Evolutionary conservation across 2,329 filamentous ascomycete species (phyloP).

Genomic region (Ceratocystis smalleyi): DNA sequence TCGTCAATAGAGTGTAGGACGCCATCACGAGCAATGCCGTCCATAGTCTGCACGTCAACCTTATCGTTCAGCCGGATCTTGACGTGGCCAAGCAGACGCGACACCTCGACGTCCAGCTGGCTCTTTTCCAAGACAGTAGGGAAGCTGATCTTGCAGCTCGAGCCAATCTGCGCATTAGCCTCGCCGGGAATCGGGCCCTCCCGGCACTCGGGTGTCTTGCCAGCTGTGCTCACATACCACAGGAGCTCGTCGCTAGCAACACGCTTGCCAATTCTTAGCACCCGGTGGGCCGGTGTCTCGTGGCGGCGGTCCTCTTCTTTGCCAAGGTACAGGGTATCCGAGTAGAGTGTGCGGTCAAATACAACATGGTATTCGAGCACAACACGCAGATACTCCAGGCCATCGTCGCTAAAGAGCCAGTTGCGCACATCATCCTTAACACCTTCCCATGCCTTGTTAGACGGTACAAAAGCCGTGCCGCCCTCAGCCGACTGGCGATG

Average conservation of each 20-base stretch:
- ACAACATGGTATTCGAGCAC: constrained; percentile 68
- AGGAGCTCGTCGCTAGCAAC: constrained; percentile 19
- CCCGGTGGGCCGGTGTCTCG: background rate
- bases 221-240: background rate
- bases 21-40: constrained; percentile 61
- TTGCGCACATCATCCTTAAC: constrained; percentile 60
- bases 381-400: constrained; percentile 60
- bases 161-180: constrained; percentile 2
- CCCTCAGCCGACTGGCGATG: constrained; percentile 41
- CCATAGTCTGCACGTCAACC: constrained; percentile 45
- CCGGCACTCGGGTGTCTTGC: constrained; percentile 7
- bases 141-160: constrained; percentile 13
- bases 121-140: constrained; percentile 50
- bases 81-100: constrained; percentile 50
- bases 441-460: constrained; percentile 62
- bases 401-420: constrained; percentile 68
- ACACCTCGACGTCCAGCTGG: constrained; percentile 55
- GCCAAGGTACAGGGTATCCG: constrained; percentile 55
- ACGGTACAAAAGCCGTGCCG: constrained; percentile 66
- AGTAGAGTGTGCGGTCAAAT: constrained; percentile 62
- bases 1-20: constrained; percentile 63
- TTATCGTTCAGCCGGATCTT: constrained; percentile 63
- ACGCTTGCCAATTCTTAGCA: background rate
- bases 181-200: constrained; percentile 12
- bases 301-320: constrained; percentile 10